phyloP scores from a whole-genome alignment of 2,329 filamentous ascomycete genomes.

The Xenosphaeropsis pyriputrescens region DNA sequence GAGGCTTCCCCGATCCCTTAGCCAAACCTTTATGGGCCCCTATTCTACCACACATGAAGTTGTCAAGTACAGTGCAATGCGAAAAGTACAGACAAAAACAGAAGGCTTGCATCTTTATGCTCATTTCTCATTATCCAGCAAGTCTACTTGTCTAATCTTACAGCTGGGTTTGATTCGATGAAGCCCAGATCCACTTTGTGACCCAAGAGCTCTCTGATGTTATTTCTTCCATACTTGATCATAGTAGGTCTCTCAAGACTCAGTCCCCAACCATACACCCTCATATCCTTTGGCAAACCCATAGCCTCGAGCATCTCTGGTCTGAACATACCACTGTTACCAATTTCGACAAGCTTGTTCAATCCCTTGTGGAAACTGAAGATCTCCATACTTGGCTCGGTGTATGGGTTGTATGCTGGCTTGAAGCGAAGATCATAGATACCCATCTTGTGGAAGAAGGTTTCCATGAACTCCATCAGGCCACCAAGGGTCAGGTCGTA shows the following conservation, averaged over 20 bases:
- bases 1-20: too few relatives aligned
- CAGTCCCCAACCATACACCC: constrained; percentile 88
- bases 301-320: constrained; percentile 94
- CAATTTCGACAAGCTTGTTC: constrained; percentile 89
- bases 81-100: too few relatives aligned
- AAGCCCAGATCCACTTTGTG: constrained; percentile 93
- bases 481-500: constrained; percentile 86
- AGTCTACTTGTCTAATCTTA: constrained; percentile 41
- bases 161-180: constrained; percentile 81
- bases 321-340: constrained; percentile 97
- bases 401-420: constrained; percentile 91
- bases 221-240: constrained; percentile 39
- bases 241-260: constrained; percentile 90
- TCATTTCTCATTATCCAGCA: background rate
- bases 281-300: constrained; percentile 82
- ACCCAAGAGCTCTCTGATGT: constrained; percentile 39
- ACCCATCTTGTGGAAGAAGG: constrained; percentile 95
- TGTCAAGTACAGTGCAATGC: too few relatives aligned
- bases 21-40: too few relatives aligned
- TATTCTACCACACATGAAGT: too few relatives aligned
- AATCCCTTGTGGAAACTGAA: constrained; percentile 89
- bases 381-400: constrained; percentile 95
- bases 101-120: background rate
- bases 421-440: constrained; percentile 83
- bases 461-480: constrained; percentile 84